Conservation (phyloP, 2,329 filamentous ascomycete genomes). For the Epichloe sp. region DNA sequence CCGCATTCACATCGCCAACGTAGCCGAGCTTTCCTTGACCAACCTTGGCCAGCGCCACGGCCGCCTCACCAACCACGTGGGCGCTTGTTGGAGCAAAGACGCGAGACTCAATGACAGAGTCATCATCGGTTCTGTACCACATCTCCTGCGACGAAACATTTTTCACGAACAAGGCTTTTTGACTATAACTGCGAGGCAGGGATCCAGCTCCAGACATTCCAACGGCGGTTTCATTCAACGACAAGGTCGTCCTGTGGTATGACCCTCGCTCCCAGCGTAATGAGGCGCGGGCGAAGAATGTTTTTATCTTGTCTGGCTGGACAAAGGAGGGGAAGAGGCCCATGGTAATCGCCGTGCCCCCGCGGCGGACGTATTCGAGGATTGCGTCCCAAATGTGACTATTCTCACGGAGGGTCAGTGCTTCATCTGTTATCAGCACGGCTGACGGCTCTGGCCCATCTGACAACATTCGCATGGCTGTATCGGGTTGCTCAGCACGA, state of each 20-base stretch:
- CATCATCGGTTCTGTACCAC: conserved; percentile 12
- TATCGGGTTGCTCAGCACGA: not conserved
- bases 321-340: too few relatives aligned
- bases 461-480: conserved; percentile 5
- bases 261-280: conserved; percentile 12
- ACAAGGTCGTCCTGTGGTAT: conserved; percentile 11
- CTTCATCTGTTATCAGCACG: conserved; percentile 9
- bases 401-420: conserved; percentile 3
- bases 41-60: conserved; percentile 14
- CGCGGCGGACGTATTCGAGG: conserved; percentile 7
- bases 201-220: conserved; percentile 1
- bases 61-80: conserved; percentile 6
- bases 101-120: conserved; percentile 2
- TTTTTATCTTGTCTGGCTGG: too few relatives aligned
- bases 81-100: too few relatives aligned
- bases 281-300: conserved; percentile 12
- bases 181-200: conserved; percentile 14
- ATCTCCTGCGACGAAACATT: conserved; percentile 11
- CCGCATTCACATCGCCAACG: conserved; percentile 16
- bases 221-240: conserved; percentile 11
- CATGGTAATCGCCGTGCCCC: not conserved
- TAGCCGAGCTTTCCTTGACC: conserved; percentile 18
- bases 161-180: conserved; percentile 14
- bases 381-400: conserved; percentile 8
- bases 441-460: conserved; percentile 3